Conservation (phyloP, 176 grass and related monocot species). For the Panicum miliaceum region DNA sequence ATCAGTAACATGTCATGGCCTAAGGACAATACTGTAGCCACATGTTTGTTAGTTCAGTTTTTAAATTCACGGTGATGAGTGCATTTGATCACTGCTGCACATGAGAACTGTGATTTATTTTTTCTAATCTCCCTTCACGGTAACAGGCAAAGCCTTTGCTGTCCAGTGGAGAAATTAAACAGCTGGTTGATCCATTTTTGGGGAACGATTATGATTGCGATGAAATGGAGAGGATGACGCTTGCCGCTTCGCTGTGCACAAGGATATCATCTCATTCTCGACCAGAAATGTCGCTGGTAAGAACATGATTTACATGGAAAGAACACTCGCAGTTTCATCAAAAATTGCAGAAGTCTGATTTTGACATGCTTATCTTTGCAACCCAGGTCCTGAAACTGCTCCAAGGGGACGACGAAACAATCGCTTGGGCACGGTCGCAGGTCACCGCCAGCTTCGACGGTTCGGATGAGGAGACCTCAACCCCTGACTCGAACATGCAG, state of each 20-base stretch:
- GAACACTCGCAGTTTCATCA: neutral
- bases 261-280: conserved; percentile 62
- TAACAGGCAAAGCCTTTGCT: conserved; percentile 88
- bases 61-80: neutral
- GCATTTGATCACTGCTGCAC: conserved; percentile 12
- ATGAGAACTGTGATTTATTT: neutral
- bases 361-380: neutral
- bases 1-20: neutral
- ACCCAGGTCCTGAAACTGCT: conserved; percentile 71
- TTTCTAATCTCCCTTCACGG: conserved; percentile 4
- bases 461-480: conserved; percentile 53
- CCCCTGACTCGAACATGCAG: conserved; percentile 60
- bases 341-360: neutral
- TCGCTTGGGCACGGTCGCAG: conserved; percentile 59
- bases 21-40: conserved; percentile 1
- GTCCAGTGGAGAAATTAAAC: conserved; percentile 64
- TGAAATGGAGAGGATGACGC: conserved; percentile 76
- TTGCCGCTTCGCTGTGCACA: conserved; percentile 75
- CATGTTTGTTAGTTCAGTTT: neutral
- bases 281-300: conserved; percentile 73
- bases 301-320: conserved; percentile 14
- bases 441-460: conserved; percentile 45
- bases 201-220: conserved; percentile 62
- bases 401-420: conserved; percentile 65
- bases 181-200: conserved; percentile 68